A percentile compares a stretch with the other conserved stretches of the same genome.
Evolutionary conservation across 345 rosid genomes (phyloP).

Genomic region (Eutrema heterophyllum): DNA sequence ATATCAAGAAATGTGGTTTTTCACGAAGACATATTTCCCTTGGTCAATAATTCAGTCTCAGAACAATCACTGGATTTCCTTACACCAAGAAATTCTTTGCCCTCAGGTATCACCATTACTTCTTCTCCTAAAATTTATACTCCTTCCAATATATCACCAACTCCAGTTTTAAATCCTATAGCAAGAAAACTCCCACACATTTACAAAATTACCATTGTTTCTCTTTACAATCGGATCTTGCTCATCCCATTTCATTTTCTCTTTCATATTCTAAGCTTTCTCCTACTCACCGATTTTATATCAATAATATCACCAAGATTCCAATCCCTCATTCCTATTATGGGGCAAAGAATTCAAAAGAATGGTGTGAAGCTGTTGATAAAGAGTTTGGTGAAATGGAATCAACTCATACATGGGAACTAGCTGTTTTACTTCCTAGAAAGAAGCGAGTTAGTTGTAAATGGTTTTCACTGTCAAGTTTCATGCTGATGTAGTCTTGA

Average conservation of each 20-base stretch:
- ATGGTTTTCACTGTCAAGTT: neutral
- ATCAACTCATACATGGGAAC: rapidly evolving
- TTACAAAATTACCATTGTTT: too few species aligned
- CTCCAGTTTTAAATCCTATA: too few species aligned
- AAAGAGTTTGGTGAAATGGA: neutral
- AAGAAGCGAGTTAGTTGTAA: neutral
- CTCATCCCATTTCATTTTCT: too few species aligned
- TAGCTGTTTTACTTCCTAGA: rapidly evolving
- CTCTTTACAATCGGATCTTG: too few species aligned
- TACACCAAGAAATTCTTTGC: neutral
- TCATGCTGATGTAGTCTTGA: neutral
- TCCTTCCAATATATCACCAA: too few species aligned
- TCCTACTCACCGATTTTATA: neutral
- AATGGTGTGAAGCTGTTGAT: neutral
- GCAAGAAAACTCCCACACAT: too few species aligned
- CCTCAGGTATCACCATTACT: neutral
- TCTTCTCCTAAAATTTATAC: too few species aligned
- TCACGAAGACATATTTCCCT: neutral
- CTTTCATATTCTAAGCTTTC: too few species aligned
- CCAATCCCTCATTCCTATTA: neutral
- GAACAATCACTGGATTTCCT: too few species aligned
- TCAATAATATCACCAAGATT: neutral
- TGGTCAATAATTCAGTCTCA: too few species aligned
- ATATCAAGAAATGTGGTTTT: neutral
- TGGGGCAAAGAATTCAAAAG: neutral